Evolutionary conservation across 2,329 filamentous ascomycete genomes (phyloP).

Genomic region (Cyphellophora europaea): DNA sequence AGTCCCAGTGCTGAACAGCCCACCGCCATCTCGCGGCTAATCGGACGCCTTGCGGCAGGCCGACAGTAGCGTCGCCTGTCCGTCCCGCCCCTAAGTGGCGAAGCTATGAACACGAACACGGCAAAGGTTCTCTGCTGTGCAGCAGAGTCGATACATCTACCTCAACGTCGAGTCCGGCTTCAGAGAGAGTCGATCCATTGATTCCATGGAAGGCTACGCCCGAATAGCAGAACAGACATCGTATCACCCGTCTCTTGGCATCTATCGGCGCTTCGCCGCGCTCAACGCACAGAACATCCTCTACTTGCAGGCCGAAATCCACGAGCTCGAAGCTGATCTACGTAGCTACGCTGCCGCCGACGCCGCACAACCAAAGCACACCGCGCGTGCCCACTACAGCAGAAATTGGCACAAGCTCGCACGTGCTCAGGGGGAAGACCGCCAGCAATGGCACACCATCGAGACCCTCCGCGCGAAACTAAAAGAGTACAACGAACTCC

Average conservation of each 20-base stretch:
- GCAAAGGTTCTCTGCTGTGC: too few species aligned
- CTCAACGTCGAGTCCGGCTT: too few species aligned
- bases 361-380: constrained; percentile 4
- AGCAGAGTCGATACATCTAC: too few species aligned
- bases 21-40: too few species aligned
- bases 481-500: constrained; percentile 1
- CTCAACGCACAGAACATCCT: constrained; percentile 10
- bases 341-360: not conserved
- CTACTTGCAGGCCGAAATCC: constrained; percentile 10
- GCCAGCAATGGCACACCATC: not conserved
- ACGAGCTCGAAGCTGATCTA: constrained; percentile 4
- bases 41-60: too few species aligned
- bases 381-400: constrained; percentile 2
- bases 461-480: constrained; percentile 1
- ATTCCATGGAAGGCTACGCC: constrained; percentile 8
- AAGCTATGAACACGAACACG: too few species aligned
- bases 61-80: too few species aligned
- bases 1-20: too few species aligned
- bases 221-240: constrained; percentile 8
- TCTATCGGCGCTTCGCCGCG: constrained; percentile 9
- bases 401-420: constrained; percentile 1
- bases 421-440: not conserved
- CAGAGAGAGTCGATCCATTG: too few species aligned
- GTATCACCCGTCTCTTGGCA: constrained; percentile 4
- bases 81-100: too few species aligned